Base-by-base conservation (phyloP, 78 protist species). In the Dictyostelium brefeldianum region DNA sequence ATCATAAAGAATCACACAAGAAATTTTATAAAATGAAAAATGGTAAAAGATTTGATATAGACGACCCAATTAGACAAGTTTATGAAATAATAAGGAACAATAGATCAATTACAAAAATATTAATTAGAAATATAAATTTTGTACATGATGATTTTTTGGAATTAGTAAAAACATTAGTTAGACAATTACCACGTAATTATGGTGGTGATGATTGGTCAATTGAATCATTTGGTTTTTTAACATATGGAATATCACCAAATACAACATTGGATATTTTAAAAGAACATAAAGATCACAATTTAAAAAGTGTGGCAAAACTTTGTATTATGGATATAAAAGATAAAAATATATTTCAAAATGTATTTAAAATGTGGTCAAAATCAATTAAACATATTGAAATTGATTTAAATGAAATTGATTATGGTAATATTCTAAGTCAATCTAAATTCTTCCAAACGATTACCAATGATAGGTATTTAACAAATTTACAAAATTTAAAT, bases 311-410 rank as follows among this genome's bases (percentile, higher is more conserved):
- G 0, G 22, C 3, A 62, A 62, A 31, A 62, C 9, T 62, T n/a
- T 25, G 43, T 3, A 5, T 62, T 22, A 31, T 11, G 22, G 70
- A 62, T 62, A 17, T 36, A 62, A 22, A 3, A 25, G n/a, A 29
- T 9, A 11, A 25, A 25, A 31, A 62, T 10, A 0, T 62, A 25
- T 29, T 10, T 62, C 27, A 25, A 22, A 17, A 62, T 14, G 4
- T 62, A 20, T 62, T 25, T 62, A 62, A 62, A 62, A 25, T 36
- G 27, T 62, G 70, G 70, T 62, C 70, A 62, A 62, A 62, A 25
- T 62, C 70, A 62, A 62, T 62, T 62, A 29, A 62, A 62, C 27
- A 62, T 5, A 25, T 62, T 62, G 27, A 25, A 25, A 62, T 62
- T 5, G 36, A 31, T 62, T 9, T 62, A 59, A 29, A 59, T 62